Percentiles rank a stretch among this genome's conserved stretches.
These are phyloP conservation scores for Geotrichum bryndzae DNA, from an alignment of 1,139 yeast species.

Conservation along the genomic window DNA sequence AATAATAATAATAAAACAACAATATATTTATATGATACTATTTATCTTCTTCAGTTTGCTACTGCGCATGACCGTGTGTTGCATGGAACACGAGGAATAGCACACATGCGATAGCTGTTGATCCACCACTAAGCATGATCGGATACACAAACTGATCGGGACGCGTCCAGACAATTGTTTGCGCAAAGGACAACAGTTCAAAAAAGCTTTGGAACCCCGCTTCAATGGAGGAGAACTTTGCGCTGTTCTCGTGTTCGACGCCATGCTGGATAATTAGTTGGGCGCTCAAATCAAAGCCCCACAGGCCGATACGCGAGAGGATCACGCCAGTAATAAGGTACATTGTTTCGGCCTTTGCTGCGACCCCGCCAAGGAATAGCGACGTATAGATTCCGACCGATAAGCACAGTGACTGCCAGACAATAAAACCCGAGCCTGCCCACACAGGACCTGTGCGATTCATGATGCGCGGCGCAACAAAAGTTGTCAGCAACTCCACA, in stretches of 20 bases:
- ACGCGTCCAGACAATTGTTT: slow-evolving; percentile 33
- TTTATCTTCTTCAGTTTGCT: background rate
- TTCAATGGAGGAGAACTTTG: slow-evolving; percentile 35
- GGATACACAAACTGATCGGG: slow-evolving; percentile 34
- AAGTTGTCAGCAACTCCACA: slow-evolving; percentile 33
- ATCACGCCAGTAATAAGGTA: slow-evolving; percentile 28
- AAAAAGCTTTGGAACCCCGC: slow-evolving; percentile 36
- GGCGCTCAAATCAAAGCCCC: slow-evolving; percentile 39
- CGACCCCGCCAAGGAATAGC: slow-evolving; percentile 16
- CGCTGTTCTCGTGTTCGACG: slow-evolving; percentile 31
- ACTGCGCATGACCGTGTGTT: background rate
- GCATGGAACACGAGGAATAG: slow-evolving; percentile 14
- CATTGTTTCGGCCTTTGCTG: background rate
- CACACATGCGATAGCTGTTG: slow-evolving; percentile 26
- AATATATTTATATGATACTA: background rate
- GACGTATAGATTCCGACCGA: slow-evolving; percentile 15
- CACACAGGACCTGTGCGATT: slow-evolving; percentile 28
- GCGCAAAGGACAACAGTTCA: slow-evolving; percentile 30
- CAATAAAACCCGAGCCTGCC: slow-evolving; percentile 32
- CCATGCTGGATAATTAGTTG: slow-evolving; percentile 34
- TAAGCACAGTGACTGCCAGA: slow-evolving; percentile 25
- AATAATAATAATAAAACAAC: background rate
- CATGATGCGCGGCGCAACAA: slow-evolving; percentile 30
- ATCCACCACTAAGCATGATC: slow-evolving; percentile 25
- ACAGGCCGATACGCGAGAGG: slow-evolving; percentile 37